Base-by-base conservation (phyloP, 2,329 filamentous ascomycete genomes). In the Leptographium radiaticola region DNA sequence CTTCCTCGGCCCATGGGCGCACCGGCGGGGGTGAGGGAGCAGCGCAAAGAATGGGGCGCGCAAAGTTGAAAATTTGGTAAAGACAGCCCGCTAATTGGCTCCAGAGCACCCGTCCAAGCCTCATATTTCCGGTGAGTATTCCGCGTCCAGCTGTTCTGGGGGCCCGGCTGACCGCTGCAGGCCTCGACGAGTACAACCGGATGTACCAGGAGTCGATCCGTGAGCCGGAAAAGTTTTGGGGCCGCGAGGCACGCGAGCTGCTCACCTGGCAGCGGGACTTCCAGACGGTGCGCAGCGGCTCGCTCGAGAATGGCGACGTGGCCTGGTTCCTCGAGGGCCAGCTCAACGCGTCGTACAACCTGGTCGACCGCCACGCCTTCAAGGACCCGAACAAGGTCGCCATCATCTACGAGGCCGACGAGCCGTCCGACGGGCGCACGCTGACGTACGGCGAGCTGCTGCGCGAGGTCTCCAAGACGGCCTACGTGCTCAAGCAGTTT, bases 371-470 rank as follows among this genome's bases (percentile, higher is more conserved):
- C 58, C 91, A 97, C 70, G 93, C 93, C n/a, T 80, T 94, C 71
- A 89, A 90, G 72, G 83, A 95, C 71, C 93, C 93, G 49, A 75
- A 97, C 73, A 89, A 86, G 72, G 83, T 93, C 49, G 93, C 93
- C 68, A 95, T 98, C 72, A 95, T 97, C 73, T 98, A 97, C 75
- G 93, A 98, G 75, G 91, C 90, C 57, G 93, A 98, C 65, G 93
- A 98, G 71, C 81, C 85, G 44, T 77, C 72, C 53, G 86, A 95
- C 66, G 90, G 93, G 65, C 89, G 91, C 61, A 90, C 79, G 60
- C 85, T 98, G 68, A 93, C 88, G 60, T 98, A 97, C 64, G 81
- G 86, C 63, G 90, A 98, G 77, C 85, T 98, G 52, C 80, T 97
- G 58, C 84, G 89, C 59, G 82, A 98, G 70, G 91, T 98, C 51